Evolutionary conservation across 106 monocot species (phyloP), one percentile per base, ranked within the genome.

Genomic region (Allium cepa): DNA sequence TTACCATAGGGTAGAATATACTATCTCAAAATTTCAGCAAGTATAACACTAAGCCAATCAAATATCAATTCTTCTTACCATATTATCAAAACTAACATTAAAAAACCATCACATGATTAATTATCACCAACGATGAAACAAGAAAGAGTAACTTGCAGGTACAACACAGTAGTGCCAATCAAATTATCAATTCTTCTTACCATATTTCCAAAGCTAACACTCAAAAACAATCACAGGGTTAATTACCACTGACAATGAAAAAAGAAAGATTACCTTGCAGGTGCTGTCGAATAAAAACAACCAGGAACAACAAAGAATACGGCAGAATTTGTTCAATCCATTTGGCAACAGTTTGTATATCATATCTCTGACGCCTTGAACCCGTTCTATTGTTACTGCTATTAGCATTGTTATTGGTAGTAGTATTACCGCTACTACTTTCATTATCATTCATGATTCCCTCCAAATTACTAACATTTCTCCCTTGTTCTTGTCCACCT

Each of bases 221-320:
- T 66, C 66, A 66, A 7, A 49, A 66, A 7, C 17, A 63, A 53
- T 36, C 36, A 36, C 3, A 36, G 3, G 36, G 36, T 36, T 36
- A 36, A 36, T 36, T 36, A 36, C 36, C 36, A 36, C 36, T 36
- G 36, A 36, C 36, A 36, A 36, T 36, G 5, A 36, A 36, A 5
- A 36, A 36, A 36, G 36, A 4, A 36, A 36, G 36, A 36, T 36
- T 82, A 96, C 96, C 96, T 96, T 96, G 96, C 75, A 96, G 76
- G 74, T 96, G 96, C 27, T 96, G 96, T 52, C 96, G 78, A 45
- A 96, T 92, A 78, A 96, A 96, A 17, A 96, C 96, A 58, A 96
- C 88, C 71, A 96, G 61, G 12, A 96, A 74, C 59, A 96, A 86
- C 75, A 96, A 63, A 14, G 91, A 91, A 70, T 91, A 96, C 1